phyloP scores from a whole-genome alignment of 495 filamentous ascomycete species.

The Pyrenopolyporus hunteri region DNA sequence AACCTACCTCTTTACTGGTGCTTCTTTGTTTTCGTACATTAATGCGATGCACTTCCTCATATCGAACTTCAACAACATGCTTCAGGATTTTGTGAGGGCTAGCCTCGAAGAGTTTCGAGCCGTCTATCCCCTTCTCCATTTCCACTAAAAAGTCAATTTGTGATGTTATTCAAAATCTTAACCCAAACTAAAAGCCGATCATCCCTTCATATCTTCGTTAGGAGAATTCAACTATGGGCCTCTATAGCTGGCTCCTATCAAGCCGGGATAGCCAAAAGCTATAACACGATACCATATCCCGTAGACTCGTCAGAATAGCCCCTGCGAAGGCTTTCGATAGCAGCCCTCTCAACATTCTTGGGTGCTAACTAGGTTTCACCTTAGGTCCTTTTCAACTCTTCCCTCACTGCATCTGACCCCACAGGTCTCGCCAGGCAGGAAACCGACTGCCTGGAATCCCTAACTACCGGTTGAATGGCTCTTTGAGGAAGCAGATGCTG shows the following conservation, averaged over 20 bases:
- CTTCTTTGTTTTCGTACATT: too few species aligned
- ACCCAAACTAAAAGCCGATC: too few species aligned
- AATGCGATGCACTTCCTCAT: too few species aligned
- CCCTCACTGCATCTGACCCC: neutral
- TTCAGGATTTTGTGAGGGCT: too few species aligned
- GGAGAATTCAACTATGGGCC: too few species aligned
- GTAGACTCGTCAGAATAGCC: neutral
- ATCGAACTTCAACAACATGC: too few species aligned
- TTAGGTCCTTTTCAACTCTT: neutral
- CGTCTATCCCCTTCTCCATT: too few species aligned
- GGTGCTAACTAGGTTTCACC: neutral
- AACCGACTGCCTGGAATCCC: neutral
- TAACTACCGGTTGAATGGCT: slow-evolving; percentile 15
- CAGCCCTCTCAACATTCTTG: neutral
- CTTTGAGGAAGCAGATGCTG: slow-evolving; percentile 23
- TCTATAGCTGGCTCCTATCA: neutral
- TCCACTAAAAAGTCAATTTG: too few species aligned
- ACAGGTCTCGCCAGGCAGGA: neutral
- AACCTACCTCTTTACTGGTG: too few species aligned
- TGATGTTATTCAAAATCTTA: too few species aligned
- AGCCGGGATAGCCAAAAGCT: neutral
- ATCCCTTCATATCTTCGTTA: too few species aligned
- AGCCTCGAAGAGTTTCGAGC: too few species aligned
- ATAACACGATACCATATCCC: neutral
- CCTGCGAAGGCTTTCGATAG: neutral